phyloP scores from a whole-genome alignment of 352 stramenopile species.

The Phytophthora lateralis region DNA sequence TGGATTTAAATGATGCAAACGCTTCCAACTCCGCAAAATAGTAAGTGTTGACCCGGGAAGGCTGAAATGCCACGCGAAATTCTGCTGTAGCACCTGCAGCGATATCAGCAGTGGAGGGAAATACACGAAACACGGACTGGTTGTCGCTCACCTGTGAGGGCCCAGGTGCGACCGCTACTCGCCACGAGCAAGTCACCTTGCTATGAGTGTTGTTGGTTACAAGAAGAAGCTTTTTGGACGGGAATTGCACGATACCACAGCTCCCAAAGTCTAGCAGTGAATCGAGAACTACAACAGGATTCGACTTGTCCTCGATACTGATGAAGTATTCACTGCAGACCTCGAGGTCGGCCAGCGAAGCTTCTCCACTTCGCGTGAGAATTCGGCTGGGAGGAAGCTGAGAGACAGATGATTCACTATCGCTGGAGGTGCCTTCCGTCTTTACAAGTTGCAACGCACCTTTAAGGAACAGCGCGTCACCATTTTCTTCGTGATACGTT shows the following conservation, averaged over 20 bases:
- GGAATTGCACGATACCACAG: constrained; percentile 57
- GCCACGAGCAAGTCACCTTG: constrained; percentile 86
- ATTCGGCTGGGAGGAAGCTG: constrained; percentile 44
- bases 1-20: constrained; percentile 92
- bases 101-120: constrained; percentile 81
- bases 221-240: constrained; percentile 71
- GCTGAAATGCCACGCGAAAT: constrained; percentile 88
- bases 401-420: background rate
- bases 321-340: constrained; percentile 89
- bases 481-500: constrained; percentile 70
- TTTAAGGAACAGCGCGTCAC: constrained; percentile 68
- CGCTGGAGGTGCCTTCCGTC: constrained; percentile 21
- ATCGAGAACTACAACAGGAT: constrained; percentile 51
- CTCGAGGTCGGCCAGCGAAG: constrained; percentile 70
- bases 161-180: constrained; percentile 44
- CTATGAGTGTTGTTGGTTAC: constrained; percentile 89
- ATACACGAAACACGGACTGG: constrained; percentile 69
- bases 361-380: constrained; percentile 86
- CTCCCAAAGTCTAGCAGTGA: constrained; percentile 83
- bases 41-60: constrained; percentile 79
- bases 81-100: constrained; percentile 65
- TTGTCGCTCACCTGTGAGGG: constrained; percentile 10
- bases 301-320: constrained; percentile 58
- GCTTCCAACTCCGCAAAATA: constrained; percentile 91
- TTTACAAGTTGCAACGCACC: constrained; percentile 46